Evolutionary conservation across 352 stramenopile genomes (phyloP), one percentile per base, ranked within the genome.

Genomic region (Pythium monospermum): DNA sequence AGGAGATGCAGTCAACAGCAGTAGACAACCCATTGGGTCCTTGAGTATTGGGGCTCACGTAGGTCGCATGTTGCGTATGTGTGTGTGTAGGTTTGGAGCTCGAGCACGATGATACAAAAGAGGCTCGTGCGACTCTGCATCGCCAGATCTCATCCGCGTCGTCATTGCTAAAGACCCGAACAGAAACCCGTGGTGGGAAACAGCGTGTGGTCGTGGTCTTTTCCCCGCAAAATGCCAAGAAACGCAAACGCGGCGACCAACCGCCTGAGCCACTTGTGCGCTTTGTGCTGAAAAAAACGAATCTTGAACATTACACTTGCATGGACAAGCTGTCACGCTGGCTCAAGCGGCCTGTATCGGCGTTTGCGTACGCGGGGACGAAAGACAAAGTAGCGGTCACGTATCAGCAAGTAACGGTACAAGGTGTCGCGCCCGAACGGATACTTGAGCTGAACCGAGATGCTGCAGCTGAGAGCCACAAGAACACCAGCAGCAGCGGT

Each of bases 331-430:
- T 91, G 16, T 50, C 71, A 10, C 66, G 71, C 0, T 36, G 42
- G 4, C 64, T 88, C 21, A 66, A 72, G 30, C 57, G 66, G 3
- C 67, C 79, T 0, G 50, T 81, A 8, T 77, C 75, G 1, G 69
- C 70, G 8, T 87, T 91, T 50, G 71, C 64, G 32, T 84, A 77
- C 33, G 73, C 82, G 15, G 79, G 79, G 0, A 89, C 76, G 8
- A 93, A 93, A 50, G 82, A 91, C 63, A 91, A 91, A 46, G 66
- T 59, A 2, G 82, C 82, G 1, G 50, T 88, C 38, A 91, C 82
- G 4, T 79, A 62, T 27, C 79, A 93, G 64, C 65, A 84, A 31
- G 64, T 88, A 18, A 78, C 80, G 0, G 67, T 76, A 8, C 69
- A 74, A 43, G 68, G 68, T 6, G 62, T 88, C 16, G 16, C 49